A percentile compares a stretch with the other conserved stretches of the same genome.
Conservation (phyloP, 352 stramenopile species). For the Pythium phragmiticola region DNA sequence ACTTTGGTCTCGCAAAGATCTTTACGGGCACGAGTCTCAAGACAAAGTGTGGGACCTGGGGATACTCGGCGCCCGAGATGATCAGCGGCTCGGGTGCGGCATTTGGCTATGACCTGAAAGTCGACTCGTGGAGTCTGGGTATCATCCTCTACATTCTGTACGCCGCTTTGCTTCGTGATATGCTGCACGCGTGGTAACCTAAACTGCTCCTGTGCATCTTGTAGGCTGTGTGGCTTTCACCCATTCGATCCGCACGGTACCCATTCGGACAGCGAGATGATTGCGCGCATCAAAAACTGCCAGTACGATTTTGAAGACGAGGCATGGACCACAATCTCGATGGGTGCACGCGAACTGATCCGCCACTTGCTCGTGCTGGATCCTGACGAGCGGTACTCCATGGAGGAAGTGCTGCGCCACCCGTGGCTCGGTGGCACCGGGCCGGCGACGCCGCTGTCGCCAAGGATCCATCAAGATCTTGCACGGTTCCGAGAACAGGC, state of each 20-base stretch:
- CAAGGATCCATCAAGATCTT: slow-evolving; percentile 67
- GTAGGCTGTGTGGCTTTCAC: slow-evolving; percentile 75
- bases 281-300: slow-evolving; percentile 75
- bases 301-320: slow-evolving; percentile 75
- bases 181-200: neutral
- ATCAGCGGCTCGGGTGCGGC: slow-evolving; percentile 65
- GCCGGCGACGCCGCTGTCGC: slow-evolving; percentile 51
- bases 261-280: slow-evolving; percentile 80
- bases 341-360: slow-evolving; percentile 70
- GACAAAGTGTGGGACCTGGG: slow-evolving; percentile 83
- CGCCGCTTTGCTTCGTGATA: slow-evolving; percentile 1
- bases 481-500: slow-evolving; percentile 56
- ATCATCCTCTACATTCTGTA: slow-evolving; percentile 86
- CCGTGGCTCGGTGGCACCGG: slow-evolving; percentile 52
- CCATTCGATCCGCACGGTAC: slow-evolving; percentile 80
- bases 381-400: slow-evolving; percentile 58
- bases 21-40: slow-evolving; percentile 67
- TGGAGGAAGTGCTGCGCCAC: slow-evolving; percentile 66
- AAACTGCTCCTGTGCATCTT: neutral
- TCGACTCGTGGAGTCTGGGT: slow-evolving; percentile 87
- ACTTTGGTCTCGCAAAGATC: slow-evolving; percentile 87
- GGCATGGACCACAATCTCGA: slow-evolving; percentile 63
- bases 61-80: slow-evolving; percentile 84
- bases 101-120: slow-evolving; percentile 83
- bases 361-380: slow-evolving; percentile 76